Conservation (phyloP, 306 rosid species). For the Coriaria nepalensis region DNA sequence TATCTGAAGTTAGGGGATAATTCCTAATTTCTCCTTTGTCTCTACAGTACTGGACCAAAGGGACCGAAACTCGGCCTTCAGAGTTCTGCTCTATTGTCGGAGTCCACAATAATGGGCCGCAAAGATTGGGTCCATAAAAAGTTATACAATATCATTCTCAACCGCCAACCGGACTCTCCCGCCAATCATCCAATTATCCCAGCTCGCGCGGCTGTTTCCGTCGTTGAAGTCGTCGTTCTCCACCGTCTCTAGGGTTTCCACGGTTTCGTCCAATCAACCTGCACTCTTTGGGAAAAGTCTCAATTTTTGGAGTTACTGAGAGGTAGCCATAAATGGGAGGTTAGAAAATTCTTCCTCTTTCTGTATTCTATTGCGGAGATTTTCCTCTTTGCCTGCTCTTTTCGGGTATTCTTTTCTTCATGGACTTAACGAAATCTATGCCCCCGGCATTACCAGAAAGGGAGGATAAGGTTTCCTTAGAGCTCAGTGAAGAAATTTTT, state of each 20-base stretch:
- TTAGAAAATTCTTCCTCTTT: not conserved
- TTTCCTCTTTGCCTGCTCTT: not conserved
- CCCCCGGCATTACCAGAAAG: slow-evolving; percentile 35
- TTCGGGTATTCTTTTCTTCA: not conserved
- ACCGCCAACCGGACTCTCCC: not conserved
- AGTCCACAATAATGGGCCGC: too few species aligned
- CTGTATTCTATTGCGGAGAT: not conserved
- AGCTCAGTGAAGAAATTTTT: slow-evolving; percentile 79
- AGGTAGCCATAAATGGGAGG: slow-evolving; percentile 12
- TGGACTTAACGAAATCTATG: slow-evolving; percentile 22
- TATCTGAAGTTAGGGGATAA: too few species aligned
- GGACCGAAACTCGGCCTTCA: too few species aligned
- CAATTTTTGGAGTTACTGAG: not conserved
- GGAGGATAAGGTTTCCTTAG: slow-evolving; percentile 89
- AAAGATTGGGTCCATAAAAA: too few species aligned
- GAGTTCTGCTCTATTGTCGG: too few species aligned
- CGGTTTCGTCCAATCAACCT: not conserved
- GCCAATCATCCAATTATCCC: not conserved
- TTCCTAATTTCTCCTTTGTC: too few species aligned
- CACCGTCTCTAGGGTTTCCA: not conserved
- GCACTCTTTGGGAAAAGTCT: not conserved
- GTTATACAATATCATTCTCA: not conserved
- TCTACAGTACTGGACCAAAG: too few species aligned
- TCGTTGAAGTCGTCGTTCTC: slow-evolving; percentile 1
- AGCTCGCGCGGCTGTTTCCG: slow-evolving; percentile 7